Percentiles rank a stretch among this genome's conserved stretches.
Evolutionary conservation across 306 rosid species (phyloP).

Genomic region (Hippophae tibetana): DNA sequence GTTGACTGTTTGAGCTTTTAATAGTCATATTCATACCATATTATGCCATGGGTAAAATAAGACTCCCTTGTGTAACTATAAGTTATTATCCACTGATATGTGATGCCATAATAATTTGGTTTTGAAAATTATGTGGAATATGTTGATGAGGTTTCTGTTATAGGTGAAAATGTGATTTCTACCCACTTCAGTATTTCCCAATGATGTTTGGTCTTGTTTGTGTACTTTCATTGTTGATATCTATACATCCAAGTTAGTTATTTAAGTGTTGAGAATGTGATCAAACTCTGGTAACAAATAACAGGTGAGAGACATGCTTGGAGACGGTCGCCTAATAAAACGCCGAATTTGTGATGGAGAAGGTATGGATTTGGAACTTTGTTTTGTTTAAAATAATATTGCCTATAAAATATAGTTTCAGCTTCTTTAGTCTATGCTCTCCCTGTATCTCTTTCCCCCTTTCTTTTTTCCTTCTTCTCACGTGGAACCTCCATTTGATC

Average conservation of each 20-base stretch:
- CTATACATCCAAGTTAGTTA: neutral
- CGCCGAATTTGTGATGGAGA: conserved; percentile 81
- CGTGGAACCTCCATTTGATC: too few species aligned
- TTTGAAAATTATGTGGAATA: neutral
- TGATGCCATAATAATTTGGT: neutral
- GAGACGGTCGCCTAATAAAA: conserved; percentile 91
- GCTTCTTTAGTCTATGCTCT: too few species aligned
- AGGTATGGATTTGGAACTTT: conserved; percentile 40
- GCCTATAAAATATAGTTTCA: too few species aligned
- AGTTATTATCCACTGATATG: neutral
- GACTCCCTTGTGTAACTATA: neutral
- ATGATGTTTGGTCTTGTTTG: neutral
- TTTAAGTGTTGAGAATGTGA: neutral
- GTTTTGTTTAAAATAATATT: neutral
- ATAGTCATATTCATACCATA: neutral
- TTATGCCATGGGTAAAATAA: too few species aligned
- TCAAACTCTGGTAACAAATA: conserved; percentile 20
- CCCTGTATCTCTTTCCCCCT: too few species aligned
- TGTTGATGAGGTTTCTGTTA: neutral
- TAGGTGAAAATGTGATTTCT: neutral
- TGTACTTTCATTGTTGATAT: neutral
- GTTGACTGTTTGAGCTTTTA: neutral
- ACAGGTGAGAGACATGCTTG: conserved; percentile 96
- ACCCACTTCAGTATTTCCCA: neutral
- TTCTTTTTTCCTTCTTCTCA: too few species aligned